These are phyloP conservation scores for Immersiella caudata DNA, from an alignment of 495 filamentous ascomycete genomes.

Conservation along the genomic window DNA sequence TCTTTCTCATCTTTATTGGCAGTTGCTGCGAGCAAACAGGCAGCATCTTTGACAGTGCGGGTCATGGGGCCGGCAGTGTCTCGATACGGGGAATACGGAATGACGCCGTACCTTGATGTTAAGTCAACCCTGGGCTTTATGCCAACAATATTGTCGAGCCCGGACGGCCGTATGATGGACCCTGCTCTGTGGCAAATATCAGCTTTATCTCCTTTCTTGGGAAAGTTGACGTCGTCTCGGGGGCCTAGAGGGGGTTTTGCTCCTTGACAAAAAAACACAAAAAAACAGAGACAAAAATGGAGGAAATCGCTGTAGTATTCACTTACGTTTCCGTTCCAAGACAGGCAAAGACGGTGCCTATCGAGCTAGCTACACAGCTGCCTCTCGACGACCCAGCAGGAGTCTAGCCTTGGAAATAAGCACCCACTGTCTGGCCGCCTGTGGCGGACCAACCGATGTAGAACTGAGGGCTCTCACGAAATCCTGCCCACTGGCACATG, in stretches of 20 bases:
- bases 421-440: constrained; percentile 47
- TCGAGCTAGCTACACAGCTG: constrained; percentile 31
- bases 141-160: constrained; percentile 51
- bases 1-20: constrained; percentile 55
- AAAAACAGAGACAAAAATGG: too few relatives aligned
- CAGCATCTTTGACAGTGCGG: constrained; percentile 61
- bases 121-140: constrained; percentile 72
- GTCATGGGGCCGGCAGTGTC: constrained; percentile 71
- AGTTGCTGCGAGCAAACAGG: constrained; percentile 65
- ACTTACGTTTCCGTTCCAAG: constrained; percentile 45
- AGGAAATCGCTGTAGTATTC: too few relatives aligned
- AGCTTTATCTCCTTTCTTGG: too few relatives aligned
- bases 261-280: too few relatives aligned
- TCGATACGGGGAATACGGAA: constrained; percentile 64
- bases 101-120: constrained; percentile 61
- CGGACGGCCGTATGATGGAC: constrained; percentile 44
- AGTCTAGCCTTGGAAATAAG: constrained; percentile 46
- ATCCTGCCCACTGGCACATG: constrained; percentile 49
- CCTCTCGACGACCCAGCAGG: constrained; percentile 39
- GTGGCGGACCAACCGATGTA: constrained; percentile 46
- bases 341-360: constrained; percentile 40
- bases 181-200: too few relatives aligned
- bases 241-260: too few relatives aligned
- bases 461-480: constrained; percentile 15
- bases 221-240: too few relatives aligned